Base-by-base conservation (phyloP, 352 stramenopile genomes). In the Globisporangium canariense region DNA sequence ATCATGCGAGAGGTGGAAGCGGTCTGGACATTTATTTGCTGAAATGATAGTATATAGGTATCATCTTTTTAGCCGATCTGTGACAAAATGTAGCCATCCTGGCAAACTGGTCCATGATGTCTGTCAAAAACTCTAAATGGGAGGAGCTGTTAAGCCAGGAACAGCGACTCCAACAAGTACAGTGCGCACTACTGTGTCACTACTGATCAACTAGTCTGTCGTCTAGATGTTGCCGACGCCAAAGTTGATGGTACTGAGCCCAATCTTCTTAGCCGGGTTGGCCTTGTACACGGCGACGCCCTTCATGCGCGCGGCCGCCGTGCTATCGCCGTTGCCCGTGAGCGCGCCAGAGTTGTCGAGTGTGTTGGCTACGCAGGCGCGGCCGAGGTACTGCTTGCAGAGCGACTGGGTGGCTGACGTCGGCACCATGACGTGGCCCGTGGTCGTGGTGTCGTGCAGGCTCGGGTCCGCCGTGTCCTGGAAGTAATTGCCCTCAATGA, bases 401-500 rank as follows among this genome's bases (percentile, higher is more conserved):
- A 58, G 52, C 18, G 49, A 55, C 51, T 62, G 47, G 46, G 65
- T 71, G 16, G 18, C 56, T 2, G 40, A 18, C 22, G 32, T 53
- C 1, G 60, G 59, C 28, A 67, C 62, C 30, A 75, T 62, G 36
- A 75, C 40, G 4, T 43, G n/a, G 13, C 68, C 68, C 11, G 20
- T 56, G 16, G 49, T 60, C 16, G 14, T 28, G 6, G 49, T 10
- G 22, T 47, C 30, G 22, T 25, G 43, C 16, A 67, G n/a, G 53
- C 63, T 68, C 1, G 76, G 70, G 16, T 66, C 30, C 28, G 54
- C 55, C 10, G 66, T 77, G 50, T 73, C 63, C 56, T 79, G 72
- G 57, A 82, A 79, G 71, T 74, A 81, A 62, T 83, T 85, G 40
- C 56, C 64, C 41, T 69, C 64, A 7, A 62, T 55, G 47, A 66